Evolutionary conservation across 192 early-diverging fungal genomes (phyloP), one percentile per base, ranked within the genome.

Genomic region (Podila horticola): DNA sequence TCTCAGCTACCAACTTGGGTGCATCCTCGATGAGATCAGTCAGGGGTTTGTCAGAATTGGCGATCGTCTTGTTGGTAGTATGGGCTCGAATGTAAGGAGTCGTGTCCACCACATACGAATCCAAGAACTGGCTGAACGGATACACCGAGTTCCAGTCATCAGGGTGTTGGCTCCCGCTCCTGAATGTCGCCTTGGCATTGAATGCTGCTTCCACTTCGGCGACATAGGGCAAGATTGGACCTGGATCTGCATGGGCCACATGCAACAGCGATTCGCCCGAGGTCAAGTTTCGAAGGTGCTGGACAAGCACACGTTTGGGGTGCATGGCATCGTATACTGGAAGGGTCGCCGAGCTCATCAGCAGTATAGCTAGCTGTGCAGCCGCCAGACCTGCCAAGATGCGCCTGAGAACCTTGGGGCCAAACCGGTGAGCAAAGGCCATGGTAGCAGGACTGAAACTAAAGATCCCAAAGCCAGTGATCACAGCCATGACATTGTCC

Each of bases 261-360:
- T 85, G 66, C 20, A 94, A 45, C 4, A 84, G 75, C 2, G 87
- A 82, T 20, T 90, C 86, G 15, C 86, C 86, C 2, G 87, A 88
- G 20, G 90, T 90, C 34, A 88, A 51, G 66, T 94, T 92, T 49
- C 90, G 88, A 29, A 86, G 68, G 70, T 92, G 90, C 52, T 90
- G 88, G 17, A 90, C 84, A 71, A 88, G 91, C 66, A 87, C 45
- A 31, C 86, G 68, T 73, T 94, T 94, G 15, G 93, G 93, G 72
- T 92, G 91, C 68, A 89, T 62, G 5, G 66, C 69, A 48, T 91
- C 90, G 60, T 86, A 93, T 11, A 88, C 87, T 63, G 84, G 81
- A 20, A 83, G 63, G 17, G 71, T 51, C 5, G 29, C 48, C 13
- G 60, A 38, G 13, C 65, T 73, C 15, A 82, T 65, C 36, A 72